A percentile compares a stretch with the other conserved stretches of the same genome.
Evolutionary conservation across 73 alveolate species (phyloP).

Genomic region (Effrenium voratum): DNA sequence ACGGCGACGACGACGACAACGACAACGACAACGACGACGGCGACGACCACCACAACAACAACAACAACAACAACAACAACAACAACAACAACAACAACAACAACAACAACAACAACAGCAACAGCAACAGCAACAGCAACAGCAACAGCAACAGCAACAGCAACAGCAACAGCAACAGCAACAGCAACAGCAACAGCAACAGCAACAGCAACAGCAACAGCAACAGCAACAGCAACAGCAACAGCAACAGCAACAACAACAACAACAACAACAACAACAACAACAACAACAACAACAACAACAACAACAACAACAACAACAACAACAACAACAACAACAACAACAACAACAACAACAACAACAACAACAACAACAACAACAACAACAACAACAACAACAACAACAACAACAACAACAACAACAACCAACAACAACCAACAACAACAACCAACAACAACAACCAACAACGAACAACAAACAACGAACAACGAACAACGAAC

Average conservation of each 20-base stretch:
- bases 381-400: too few species aligned
- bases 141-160: neutral
- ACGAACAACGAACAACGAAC: neutral
- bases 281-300: neutral
- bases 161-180: neutral
- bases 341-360: too few species aligned
- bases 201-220: neutral
- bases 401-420: neutral
- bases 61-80: too few species aligned
- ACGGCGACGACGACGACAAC: too few species aligned
- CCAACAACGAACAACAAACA: neutral
- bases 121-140: neutral
- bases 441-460: neutral
- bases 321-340: too few species aligned
- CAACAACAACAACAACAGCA: neutral
- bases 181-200: neutral
- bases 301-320: neutral
- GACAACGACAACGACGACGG: too few species aligned
- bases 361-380: too few species aligned
- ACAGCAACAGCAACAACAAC: neutral
- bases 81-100: neutral
- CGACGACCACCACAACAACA: too few species aligned
- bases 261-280: neutral
- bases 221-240: neutral
- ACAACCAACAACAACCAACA: neutral